A percentile compares a stretch with the other conserved stretches of the same genome.
Conservation (phyloP, 345 rosid species). For the Brassica juncea region DNA sequence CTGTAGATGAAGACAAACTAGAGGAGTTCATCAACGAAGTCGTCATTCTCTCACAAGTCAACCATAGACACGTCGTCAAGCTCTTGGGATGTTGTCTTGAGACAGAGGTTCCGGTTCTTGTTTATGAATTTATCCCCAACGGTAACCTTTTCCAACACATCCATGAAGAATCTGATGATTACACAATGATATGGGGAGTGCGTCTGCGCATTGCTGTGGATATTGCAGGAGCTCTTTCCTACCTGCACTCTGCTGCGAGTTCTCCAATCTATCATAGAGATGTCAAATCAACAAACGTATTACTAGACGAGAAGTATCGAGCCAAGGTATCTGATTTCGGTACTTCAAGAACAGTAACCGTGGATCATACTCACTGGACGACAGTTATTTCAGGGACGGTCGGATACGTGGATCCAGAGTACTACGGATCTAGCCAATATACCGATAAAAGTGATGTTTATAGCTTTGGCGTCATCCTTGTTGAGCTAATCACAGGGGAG, state of each 20-base stretch:
- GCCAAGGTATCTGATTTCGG: slow-evolving; percentile 6
- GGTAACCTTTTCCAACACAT: slow-evolving; percentile 3
- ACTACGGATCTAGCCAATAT: slow-evolving; percentile 3
- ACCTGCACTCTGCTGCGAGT: neutral
- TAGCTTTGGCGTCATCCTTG: slow-evolving; percentile 11
- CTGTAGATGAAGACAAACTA: slow-evolving; percentile 39
- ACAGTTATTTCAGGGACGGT: slow-evolving; percentile 19
- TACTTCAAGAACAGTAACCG: slow-evolving; percentile 9
- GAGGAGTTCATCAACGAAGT: slow-evolving; percentile 53
- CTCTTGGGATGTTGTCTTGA: slow-evolving; percentile 48
- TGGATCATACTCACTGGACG: slow-evolving; percentile 17
- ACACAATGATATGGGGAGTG: slow-evolving; percentile 7
- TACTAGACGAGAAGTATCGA: slow-evolving; percentile 13
- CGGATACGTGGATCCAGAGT: slow-evolving; percentile 26
- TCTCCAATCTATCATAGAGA: slow-evolving; percentile 13
- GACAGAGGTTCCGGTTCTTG: slow-evolving; percentile 44
- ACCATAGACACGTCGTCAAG: slow-evolving; percentile 39
- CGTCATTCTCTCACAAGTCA: slow-evolving; percentile 44
- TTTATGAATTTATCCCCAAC: slow-evolving; percentile 37
- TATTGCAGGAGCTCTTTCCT: slow-evolving; percentile 16
- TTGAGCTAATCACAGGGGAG: neutral
- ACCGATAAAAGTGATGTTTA: slow-evolving; percentile 7
- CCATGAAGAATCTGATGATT: slow-evolving; percentile 10
- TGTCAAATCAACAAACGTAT: slow-evolving; percentile 9
- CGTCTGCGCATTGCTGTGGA: slow-evolving; percentile 28